Evolutionary conservation across 495 filamentous ascomycete species (phyloP).

Genomic region (Podospora appendiculata): DNA sequence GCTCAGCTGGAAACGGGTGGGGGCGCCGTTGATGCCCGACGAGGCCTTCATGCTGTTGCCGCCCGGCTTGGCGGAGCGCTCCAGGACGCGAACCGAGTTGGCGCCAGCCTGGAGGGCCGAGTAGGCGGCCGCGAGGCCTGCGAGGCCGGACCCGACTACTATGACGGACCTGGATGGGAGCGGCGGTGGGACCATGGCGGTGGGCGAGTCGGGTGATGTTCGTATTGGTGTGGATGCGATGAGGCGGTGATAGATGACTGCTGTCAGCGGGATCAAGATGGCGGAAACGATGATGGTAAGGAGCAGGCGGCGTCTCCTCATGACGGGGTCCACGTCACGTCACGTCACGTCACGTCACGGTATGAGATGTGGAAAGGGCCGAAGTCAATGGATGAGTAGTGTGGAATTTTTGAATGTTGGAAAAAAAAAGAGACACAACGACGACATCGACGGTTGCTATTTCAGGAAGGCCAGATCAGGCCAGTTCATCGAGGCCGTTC

Average conservation of each 20-base stretch:
- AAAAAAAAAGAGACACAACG: too few species aligned
- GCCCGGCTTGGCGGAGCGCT: slow-evolving; percentile 47
- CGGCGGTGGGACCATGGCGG: not conserved
- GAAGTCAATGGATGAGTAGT: not conserved
- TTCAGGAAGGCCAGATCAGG: too few species aligned
- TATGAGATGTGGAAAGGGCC: not conserved
- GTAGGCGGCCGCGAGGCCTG: slow-evolving; percentile 42
- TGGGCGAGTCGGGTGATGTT: not conserved
- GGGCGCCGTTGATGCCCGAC: slow-evolving; percentile 54
- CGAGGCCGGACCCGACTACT: slow-evolving; percentile 44
- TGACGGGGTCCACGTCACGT: not conserved
- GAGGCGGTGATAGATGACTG: slow-evolving; percentile 8
- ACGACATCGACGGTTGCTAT: too few species aligned
- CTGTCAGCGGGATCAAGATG: slow-evolving; percentile 9
- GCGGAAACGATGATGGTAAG: slow-evolving; percentile 4
- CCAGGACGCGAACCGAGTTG: slow-evolving; percentile 40
- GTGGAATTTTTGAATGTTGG: not conserved
- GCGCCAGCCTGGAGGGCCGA: slow-evolving; percentile 37
- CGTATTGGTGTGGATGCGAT: not conserved
- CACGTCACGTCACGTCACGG: too few species aligned
- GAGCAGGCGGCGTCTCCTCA: not conserved
- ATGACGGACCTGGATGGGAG: slow-evolving; percentile 23
- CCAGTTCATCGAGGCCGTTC: too few species aligned
- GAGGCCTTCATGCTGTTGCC: slow-evolving; percentile 58
- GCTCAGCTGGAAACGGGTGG: slow-evolving; percentile 30